phyloP scores from a whole-genome alignment of 2,329 filamentous ascomycete species.

The Phialophora expanda region DNA sequence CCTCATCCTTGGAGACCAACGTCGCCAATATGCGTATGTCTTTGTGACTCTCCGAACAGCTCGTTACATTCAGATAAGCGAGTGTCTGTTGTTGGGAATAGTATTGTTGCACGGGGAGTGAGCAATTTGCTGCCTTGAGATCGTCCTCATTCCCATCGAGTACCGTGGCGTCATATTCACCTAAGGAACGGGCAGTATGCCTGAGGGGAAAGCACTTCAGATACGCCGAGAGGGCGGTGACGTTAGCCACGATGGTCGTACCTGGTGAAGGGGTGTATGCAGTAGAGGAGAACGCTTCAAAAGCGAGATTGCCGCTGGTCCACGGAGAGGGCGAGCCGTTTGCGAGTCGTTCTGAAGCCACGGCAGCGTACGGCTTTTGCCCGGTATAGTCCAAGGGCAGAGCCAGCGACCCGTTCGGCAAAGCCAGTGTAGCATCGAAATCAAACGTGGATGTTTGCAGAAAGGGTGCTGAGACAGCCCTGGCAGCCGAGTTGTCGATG shows the following conservation, averaged over 20 bases:
- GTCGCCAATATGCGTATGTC: neutral
- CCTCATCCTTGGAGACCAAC: neutral
- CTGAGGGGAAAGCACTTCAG: neutral
- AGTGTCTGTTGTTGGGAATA: neutral
- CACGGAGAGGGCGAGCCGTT: neutral
- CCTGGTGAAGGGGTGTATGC: neutral
- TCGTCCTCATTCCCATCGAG: neutral
- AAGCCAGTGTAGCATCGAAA: neutral
- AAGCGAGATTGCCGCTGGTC: neutral
- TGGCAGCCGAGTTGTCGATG: neutral
- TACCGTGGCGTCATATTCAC: neutral
- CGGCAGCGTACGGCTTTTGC: neutral
- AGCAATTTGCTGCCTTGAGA: neutral
- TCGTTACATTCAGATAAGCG: neutral
- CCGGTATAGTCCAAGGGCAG: neutral
- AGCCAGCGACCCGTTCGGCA: neutral
- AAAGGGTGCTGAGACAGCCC: neutral
- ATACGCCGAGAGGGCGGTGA: neutral
- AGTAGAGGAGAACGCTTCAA: neutral
- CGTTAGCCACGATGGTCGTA: neutral
- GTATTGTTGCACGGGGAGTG: neutral
- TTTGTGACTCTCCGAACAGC: neutral
- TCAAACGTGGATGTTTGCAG: neutral
- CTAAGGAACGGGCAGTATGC: neutral
- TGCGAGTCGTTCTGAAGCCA: neutral